These are phyloP conservation scores for Nigrospora sphaerica DNA, from an alignment of 2,329 filamentous ascomycete species.

Conservation along the genomic window DNA sequence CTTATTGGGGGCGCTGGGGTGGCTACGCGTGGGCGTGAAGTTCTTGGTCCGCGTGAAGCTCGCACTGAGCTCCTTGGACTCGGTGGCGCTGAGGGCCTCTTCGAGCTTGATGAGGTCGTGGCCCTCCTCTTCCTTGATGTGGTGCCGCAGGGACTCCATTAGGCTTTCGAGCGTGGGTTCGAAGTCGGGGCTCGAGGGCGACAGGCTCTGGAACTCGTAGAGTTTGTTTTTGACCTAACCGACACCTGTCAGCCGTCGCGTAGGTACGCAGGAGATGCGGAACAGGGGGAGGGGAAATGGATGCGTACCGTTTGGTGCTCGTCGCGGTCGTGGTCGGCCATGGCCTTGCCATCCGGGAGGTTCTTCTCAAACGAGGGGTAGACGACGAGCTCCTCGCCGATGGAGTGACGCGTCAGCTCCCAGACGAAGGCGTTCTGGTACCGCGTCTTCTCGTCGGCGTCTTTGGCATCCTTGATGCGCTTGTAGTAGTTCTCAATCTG, in stretches of 20 bases:
- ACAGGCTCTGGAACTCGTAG: slow-evolving; percentile 34
- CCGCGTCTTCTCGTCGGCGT: slow-evolving; percentile 32
- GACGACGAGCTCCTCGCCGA: slow-evolving; percentile 42
- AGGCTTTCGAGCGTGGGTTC: slow-evolving; percentile 30
- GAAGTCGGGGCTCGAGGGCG: slow-evolving; percentile 28
- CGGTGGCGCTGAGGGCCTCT: slow-evolving; percentile 18
- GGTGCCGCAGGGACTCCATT: slow-evolving; percentile 30
- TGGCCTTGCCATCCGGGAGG: slow-evolving; percentile 26
- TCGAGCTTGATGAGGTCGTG: slow-evolving; percentile 35
- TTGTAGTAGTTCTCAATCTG: slow-evolving; percentile 28
- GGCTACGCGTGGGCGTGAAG: slow-evolving; percentile 35
- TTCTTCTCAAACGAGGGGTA: slow-evolving; percentile 38
- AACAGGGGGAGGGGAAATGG: not conserved
- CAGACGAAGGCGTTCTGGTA: slow-evolving; percentile 45
- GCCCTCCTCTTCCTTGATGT: slow-evolving; percentile 36
- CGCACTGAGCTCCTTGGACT: slow-evolving; percentile 24
- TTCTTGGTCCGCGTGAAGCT: slow-evolving; percentile 37
- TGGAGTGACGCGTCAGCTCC: slow-evolving; percentile 43
- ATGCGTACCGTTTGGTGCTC: slow-evolving; percentile 13
- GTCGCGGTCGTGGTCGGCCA: slow-evolving; percentile 31
- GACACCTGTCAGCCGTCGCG: not conserved
- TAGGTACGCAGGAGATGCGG: not conserved
- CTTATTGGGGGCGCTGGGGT: slow-evolving; percentile 35
- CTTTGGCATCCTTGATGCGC: slow-evolving; percentile 29
- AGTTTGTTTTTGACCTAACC: slow-evolving; percentile 37